Base-by-base conservation (phyloP, 768 basidiomycete species). In the Suillus ampliporus region DNA sequence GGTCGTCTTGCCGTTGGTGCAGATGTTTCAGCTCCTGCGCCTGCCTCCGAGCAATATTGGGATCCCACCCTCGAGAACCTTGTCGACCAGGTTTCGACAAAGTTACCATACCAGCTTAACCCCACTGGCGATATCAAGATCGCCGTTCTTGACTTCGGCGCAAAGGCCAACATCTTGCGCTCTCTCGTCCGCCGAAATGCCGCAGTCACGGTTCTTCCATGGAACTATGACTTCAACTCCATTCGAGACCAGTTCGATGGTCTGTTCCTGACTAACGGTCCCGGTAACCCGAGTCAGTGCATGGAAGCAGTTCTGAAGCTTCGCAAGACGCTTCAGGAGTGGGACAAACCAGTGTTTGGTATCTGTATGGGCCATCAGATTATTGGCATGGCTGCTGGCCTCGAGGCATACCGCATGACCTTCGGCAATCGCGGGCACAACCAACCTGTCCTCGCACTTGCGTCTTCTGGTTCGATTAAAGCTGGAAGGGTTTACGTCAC, bases 381-480 rank as follows among this genome's bases (percentile, higher is more conserved):
- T 68, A 92, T 99, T 68, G 97, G 97, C 54, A 92, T 99, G 84
- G 97, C 97, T 31, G 97, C 95, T 26, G 97, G 97, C 23, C 77
- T 98, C 59, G 96, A 97, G 68, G 94, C 96, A 21, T 98, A 99
- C 77, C 86, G 97, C 50, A 99, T 99, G 97, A 95, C 90, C 11
- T 99, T 99, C 73, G 97, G 97, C n/a, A 98, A 99, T 76, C 90
- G 97, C 67, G 97, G 97, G 19, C 97, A 99, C 77, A 99, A 99
- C 75, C 97, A 99, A 75, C 97, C 97, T 35, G 97, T 99, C 14
- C 83, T 99, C 48, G 97, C 97, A 34, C 82, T 99, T 58, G 95
- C 96, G n/a, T 91, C 89, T 31, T 84, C 91, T 11, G 96, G 97
- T 4, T 94, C 92, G 28, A 95, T 99, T 81, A 93, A 87, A 74